phyloP scores from a whole-genome alignment of 192 early-diverging fungal species.

The Coemansia sp. region DNA sequence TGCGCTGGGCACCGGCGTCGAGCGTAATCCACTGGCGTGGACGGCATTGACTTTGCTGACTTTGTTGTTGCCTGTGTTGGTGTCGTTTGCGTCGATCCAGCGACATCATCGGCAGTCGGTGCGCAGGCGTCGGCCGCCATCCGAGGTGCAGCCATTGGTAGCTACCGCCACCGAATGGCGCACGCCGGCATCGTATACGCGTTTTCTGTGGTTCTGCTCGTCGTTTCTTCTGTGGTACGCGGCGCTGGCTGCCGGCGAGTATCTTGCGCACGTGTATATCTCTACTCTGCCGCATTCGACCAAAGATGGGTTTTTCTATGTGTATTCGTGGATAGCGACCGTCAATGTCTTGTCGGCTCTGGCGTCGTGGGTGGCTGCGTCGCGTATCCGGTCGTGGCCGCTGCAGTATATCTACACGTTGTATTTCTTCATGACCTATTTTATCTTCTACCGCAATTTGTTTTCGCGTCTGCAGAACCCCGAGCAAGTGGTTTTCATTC shows the following conservation, averaged over 20 bases:
- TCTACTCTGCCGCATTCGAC: slow-evolving; percentile 59
- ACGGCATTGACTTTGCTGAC: slow-evolving; percentile 69
- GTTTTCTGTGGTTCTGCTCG: slow-evolving; percentile 77
- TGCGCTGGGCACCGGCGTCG: slow-evolving; percentile 54
- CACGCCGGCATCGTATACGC: slow-evolving; percentile 67
- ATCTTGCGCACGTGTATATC: slow-evolving; percentile 65
- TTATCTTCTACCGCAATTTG: slow-evolving; percentile 77
- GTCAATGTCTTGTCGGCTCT: slow-evolving; percentile 67
- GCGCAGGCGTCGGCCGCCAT: slow-evolving; percentile 47
- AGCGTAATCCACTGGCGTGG: slow-evolving; percentile 64
- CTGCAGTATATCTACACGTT: slow-evolving; percentile 69
- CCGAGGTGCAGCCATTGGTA: slow-evolving; percentile 60
- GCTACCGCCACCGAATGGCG: slow-evolving; percentile 57
- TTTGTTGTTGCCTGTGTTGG: slow-evolving; percentile 66
- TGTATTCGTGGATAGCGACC: slow-evolving; percentile 71
- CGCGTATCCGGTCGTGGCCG: slow-evolving; percentile 65
- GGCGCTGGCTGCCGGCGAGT: slow-evolving; percentile 68
- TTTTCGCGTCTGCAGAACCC: slow-evolving; percentile 70
- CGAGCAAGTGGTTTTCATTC: slow-evolving; percentile 66
- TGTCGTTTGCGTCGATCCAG: slow-evolving; percentile 62
- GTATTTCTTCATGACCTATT: slow-evolving; percentile 80
- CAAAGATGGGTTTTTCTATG: slow-evolving; percentile 65
- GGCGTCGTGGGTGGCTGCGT: slow-evolving; percentile 67
- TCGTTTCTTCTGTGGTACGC: slow-evolving; percentile 67
- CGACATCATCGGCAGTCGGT: slow-evolving; percentile 48